Percentiles rank a stretch among this genome's conserved stretches.
These are phyloP conservation scores for Fusarium anthophilum DNA, from an alignment of 2,329 filamentous ascomycete genomes.

Conservation along the genomic window DNA sequence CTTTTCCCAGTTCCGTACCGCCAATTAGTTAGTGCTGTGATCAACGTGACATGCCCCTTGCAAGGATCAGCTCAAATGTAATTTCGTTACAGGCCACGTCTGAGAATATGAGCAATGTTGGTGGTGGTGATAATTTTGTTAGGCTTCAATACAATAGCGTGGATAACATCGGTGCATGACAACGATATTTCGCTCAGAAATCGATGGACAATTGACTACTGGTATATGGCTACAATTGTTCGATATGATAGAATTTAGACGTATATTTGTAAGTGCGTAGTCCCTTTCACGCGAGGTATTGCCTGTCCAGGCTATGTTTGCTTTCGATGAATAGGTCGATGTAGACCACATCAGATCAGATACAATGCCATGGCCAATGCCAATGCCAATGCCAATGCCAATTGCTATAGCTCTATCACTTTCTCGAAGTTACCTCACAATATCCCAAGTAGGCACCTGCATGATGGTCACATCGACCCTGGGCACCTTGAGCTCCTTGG, in stretches of 20 bases:
- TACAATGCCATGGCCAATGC: neutral
- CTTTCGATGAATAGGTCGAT: neutral
- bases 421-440: too few species aligned
- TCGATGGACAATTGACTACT: too few species aligned
- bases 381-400: neutral
- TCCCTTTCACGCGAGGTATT: neutral
- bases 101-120: neutral
- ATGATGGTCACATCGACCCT: neutral
- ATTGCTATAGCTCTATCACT: neutral
- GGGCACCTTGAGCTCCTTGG: neutral
- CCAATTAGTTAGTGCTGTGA: neutral
- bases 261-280: too few species aligned
- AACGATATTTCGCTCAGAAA: too few species aligned
- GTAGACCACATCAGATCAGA: neutral
- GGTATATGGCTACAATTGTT: neutral
- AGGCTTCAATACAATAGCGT: neutral
- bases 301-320: neutral
- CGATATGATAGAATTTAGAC: neutral
- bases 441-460: neutral
- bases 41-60: neutral
- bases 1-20: neutral
- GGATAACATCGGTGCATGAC: neutral
- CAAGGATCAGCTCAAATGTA: neutral
- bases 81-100: neutral
- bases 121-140: neutral